Evolutionary conservation across 257 asterid genomes (phyloP).

Genomic region (Ehretia macrophylla): DNA sequence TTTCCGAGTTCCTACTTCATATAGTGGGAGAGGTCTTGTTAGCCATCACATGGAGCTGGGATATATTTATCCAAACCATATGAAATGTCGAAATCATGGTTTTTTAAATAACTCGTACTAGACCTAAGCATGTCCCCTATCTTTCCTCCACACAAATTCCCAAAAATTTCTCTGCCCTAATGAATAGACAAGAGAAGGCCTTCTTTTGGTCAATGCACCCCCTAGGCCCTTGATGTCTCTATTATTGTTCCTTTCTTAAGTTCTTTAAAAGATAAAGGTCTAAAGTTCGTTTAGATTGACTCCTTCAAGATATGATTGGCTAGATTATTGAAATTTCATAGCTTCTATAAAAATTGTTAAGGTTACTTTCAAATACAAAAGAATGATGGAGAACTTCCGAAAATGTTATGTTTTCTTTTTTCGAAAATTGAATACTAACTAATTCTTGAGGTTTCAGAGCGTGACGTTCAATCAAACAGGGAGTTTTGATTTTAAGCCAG

Average conservation of each 20-base stretch:
- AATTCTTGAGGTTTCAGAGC: no score
- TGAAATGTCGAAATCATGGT: conserved; percentile 11
- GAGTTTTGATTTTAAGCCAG: no score
- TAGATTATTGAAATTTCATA: no score
- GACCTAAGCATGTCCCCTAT: conserved; percentile 11
- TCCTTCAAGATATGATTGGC: no score
- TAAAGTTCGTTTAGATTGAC: no score
- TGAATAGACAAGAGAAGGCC: background rate
- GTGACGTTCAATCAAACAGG: no score
- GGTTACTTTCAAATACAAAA: no score
- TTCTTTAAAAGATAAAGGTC: conserved; percentile 5
- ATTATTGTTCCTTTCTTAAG: background rate
- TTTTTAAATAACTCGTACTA: conserved; percentile 11
- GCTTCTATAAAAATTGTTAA: no score
- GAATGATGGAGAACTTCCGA: no score
- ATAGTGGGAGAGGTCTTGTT: background rate
- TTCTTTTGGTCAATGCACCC: conserved; percentile 1
- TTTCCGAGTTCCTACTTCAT: background rate
- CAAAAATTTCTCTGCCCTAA: background rate
- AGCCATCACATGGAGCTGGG: conserved; percentile 15
- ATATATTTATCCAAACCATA: conserved; percentile 1
- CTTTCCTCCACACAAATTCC: background rate
- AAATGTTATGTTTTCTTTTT: no score
- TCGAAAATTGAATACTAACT: no score
- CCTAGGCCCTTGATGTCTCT: background rate